Evolutionary conservation across 306 rosid species (phyloP).

Genomic region (Vigna unguiculata): DNA sequence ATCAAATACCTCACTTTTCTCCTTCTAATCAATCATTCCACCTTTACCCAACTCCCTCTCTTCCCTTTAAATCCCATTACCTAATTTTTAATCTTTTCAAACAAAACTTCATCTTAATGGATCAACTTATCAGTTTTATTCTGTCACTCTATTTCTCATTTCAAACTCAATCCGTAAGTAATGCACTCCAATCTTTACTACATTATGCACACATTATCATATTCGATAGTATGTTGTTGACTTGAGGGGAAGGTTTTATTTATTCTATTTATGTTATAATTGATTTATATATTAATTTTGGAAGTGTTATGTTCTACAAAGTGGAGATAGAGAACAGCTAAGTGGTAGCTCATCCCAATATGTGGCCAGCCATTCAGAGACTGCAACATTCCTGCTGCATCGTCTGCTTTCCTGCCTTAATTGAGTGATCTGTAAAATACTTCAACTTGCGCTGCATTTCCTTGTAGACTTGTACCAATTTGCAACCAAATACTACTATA

Average conservation of each 20-base stretch:
- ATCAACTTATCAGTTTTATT: no score
- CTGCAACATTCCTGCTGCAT: conserved; percentile 36
- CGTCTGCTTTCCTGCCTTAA: conserved; percentile 26
- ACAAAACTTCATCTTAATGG: no score
- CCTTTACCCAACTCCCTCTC: neutral
- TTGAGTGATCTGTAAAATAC: conserved; percentile 37
- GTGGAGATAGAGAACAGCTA: conserved; percentile 42
- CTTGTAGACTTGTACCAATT: conserved; percentile 34
- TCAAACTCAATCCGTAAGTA: no score
- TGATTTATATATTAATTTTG: neutral
- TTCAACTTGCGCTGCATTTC: conserved; percentile 44
- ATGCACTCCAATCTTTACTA: no score
- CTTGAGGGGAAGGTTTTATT: neutral
- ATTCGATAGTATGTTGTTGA: neutral
- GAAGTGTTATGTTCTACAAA: conserved; percentile 16
- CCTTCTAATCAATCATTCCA: neutral
- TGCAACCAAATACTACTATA: conserved; percentile 11
- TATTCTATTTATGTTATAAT: neutral
- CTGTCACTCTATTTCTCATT: no score
- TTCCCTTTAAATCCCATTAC: neutral
- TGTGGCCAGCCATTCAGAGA: conserved; percentile 49
- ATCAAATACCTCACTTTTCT: neutral
- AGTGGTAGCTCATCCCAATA: conserved; percentile 51
- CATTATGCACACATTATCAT: no score
- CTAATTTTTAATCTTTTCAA: no score